A percentile compares a stretch with the other conserved stretches of the same genome.
Evolutionary conservation across 257 asterid species (phyloP).

Genomic region (Parsonsia alboflavescens): DNA sequence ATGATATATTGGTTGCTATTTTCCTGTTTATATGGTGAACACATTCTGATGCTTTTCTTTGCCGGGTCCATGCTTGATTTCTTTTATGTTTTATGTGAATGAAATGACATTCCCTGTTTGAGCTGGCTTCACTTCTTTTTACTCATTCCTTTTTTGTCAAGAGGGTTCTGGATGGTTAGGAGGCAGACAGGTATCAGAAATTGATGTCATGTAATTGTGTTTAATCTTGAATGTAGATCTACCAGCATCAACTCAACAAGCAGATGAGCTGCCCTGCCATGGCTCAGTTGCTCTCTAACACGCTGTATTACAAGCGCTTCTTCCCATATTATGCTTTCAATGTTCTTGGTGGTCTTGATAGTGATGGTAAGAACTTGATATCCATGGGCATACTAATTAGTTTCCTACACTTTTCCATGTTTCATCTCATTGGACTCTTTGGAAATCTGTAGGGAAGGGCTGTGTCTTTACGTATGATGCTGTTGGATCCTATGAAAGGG

Average conservation of each 20-base stretch:
- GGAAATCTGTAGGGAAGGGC: conserved; percentile 63
- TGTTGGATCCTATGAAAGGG: conserved; percentile 95
- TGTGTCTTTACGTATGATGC: conserved; percentile 97
- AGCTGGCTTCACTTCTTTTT: not conserved
- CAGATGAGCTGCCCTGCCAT: conserved; percentile 98
- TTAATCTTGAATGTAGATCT: conserved; percentile 34
- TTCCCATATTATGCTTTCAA: conserved; percentile 87
- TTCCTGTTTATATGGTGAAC: not conserved
- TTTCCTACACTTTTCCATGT: not conserved
- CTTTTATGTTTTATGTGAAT: not conserved
- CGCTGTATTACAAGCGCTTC: conserved; percentile 86
- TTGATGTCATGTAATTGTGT: not conserved
- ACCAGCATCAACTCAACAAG: conserved; percentile 94
- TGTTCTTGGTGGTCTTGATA: conserved; percentile 93
- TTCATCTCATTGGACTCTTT: not conserved
- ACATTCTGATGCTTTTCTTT: not conserved
- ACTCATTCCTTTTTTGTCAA: not conserved
- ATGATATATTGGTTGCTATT: not conserved
- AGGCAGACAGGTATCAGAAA: not conserved
- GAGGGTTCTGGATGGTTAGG: not conserved
- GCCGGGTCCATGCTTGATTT: not conserved
- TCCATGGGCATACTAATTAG: not conserved
- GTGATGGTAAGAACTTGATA: conserved; percentile 50
- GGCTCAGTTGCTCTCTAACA: conserved; percentile 90
- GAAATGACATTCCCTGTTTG: not conserved